Base-by-base conservation (phyloP, 176 grass and related monocot species). In the Melocanna baccifera region DNA sequence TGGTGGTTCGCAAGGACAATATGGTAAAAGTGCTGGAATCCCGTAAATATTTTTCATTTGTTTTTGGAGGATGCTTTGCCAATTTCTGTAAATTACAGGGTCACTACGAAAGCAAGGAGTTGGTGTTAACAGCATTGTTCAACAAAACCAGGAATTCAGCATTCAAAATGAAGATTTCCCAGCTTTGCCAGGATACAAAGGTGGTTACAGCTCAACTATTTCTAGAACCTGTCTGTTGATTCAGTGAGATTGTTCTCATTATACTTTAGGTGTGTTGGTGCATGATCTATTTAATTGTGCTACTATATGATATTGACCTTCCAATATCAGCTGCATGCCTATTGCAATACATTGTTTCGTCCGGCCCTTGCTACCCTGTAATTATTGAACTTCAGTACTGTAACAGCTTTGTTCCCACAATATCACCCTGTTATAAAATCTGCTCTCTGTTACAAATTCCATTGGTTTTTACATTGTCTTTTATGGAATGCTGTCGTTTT, bases 141-240 rank as follows among this genome's bases (percentile, higher is more conserved):
- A 97, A 74, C 92, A 97, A 85, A 97, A 85, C 81, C 92, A 97
- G 76, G 94, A 97, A 84, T 97, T 97, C 73, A 94, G 92, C 84
- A 97, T 97, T 83, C 94, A 97, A 78, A 97, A 94, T 83, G 94
- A 97, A 90, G 92, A 97, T 88, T 97, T 97, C 62, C 94, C 92
- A 4, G 94, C 94, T 85, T 94, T 97, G 71, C 94, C 94, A 76
- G 94, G 94, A 89, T 94, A 89, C 70, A 97, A 97, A 94, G 94
- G 94, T 97, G 75, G 82, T 85, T 90, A 68, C 41, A 74, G 40
- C 82, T 77, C 46, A 83, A 74, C 34, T 90, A 70, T 82, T 83
- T 82, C 56, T 67, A 83, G 25, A 78, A 86, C 77, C 50, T 90
- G 39, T 48, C 43, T 64, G 47, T 62, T 88, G 81, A 73, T 83